Percentiles rank a stretch among this genome's conserved stretches.
These are phyloP conservation scores for Wickerhamiella sergipiensis DNA, from an alignment of 805 yeast species.

Conservation along the genomic window DNA sequence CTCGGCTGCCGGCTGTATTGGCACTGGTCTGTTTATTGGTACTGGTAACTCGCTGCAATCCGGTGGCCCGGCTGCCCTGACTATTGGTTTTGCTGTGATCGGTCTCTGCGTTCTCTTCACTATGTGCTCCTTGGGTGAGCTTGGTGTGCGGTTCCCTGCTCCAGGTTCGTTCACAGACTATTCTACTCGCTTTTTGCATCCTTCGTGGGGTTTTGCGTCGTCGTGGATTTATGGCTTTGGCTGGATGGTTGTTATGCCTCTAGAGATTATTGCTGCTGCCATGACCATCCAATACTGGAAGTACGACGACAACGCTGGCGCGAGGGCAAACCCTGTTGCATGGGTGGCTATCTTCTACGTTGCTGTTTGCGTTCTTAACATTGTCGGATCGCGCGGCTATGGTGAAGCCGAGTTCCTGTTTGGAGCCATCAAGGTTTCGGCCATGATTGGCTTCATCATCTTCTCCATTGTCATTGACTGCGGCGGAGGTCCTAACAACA, in stretches of 20 bases:
- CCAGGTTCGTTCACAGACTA: conserved; percentile 55
- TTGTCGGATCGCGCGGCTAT: conserved; percentile 43
- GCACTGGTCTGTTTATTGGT: conserved; percentile 69
- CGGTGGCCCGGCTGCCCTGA: conserved; percentile 48
- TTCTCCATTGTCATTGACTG: conserved; percentile 33
- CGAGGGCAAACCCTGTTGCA: conserved; percentile 34
- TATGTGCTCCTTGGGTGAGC: conserved; percentile 55
- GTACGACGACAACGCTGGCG: conserved; percentile 27
- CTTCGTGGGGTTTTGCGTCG: conserved; percentile 53
- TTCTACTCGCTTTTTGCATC: conserved; percentile 50
- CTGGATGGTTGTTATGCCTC: conserved; percentile 43
- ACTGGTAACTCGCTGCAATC: conserved; percentile 55
- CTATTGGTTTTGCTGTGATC: conserved; percentile 52
- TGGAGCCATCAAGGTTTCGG: conserved; percentile 41
- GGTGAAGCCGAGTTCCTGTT: conserved; percentile 57
- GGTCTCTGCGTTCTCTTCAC: conserved; percentile 61
- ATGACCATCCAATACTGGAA: conserved; percentile 44
- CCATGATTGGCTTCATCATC: conserved; percentile 47
- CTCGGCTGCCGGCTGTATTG: conserved; percentile 74
- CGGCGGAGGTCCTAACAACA: conserved; percentile 47
- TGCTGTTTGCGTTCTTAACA: conserved; percentile 34
- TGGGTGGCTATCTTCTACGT: conserved; percentile 44
- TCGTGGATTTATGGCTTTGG: conserved; percentile 51
- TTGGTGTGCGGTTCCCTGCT: conserved; percentile 53
- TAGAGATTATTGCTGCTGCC: conserved; percentile 51